Conservation (phyloP, 257 asterid species). For the Solanum pinnatisectum region DNA sequence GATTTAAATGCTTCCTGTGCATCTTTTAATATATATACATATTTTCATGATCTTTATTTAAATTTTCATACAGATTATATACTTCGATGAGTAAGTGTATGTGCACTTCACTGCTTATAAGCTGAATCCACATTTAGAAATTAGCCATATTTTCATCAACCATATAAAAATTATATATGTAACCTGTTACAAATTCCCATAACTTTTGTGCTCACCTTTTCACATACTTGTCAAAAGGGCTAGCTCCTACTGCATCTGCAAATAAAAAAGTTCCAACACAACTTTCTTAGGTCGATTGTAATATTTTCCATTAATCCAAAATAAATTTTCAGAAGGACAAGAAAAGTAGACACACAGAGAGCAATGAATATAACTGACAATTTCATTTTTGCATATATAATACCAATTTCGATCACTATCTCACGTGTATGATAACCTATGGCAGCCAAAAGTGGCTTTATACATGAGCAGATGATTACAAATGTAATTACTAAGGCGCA, state of each 20-base stretch:
- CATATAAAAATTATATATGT: background rate
- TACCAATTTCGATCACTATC: background rate
- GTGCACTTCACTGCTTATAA: background rate
- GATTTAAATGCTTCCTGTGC: background rate
- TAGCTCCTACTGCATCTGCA: conserved; percentile 66
- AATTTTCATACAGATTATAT: background rate
- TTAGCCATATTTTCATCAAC: background rate
- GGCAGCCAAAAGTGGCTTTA: background rate
- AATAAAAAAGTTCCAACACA: conserved; percentile 7
- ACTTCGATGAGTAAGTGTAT: background rate
- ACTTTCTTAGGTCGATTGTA: background rate
- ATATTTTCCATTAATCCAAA: background rate
- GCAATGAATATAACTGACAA: background rate
- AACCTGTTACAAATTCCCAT: background rate
- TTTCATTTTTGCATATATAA: background rate
- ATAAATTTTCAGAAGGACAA: background rate
- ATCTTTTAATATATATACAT: background rate
- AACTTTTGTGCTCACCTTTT: conserved; percentile 43
- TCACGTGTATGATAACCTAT: background rate
- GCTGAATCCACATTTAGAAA: background rate
- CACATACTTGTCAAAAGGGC: conserved; percentile 60
- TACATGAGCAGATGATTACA: background rate
- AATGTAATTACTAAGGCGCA: background rate
- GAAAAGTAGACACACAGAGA: background rate
- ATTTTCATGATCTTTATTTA: background rate